Conservation (phyloP, 106 monocot genomes). For the Xerophyta viscosa region DNA sequence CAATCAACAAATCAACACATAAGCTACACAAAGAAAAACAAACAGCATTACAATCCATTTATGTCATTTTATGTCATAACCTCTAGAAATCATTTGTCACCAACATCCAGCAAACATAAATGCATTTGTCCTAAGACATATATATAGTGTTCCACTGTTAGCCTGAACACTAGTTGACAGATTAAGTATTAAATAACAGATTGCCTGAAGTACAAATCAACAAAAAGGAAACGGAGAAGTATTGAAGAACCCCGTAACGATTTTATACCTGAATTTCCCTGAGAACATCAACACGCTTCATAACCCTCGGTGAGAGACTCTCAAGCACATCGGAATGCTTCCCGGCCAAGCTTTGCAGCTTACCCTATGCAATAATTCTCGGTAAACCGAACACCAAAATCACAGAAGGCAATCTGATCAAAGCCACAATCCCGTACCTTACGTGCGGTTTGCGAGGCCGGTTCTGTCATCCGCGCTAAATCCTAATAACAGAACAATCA, state of each 20-base stretch:
- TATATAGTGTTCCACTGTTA: too few species aligned
- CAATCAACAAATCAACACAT: too few species aligned
- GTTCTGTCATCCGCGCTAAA: constrained; percentile 21
- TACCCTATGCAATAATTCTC: constrained; percentile 21
- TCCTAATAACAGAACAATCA: constrained; percentile 4
- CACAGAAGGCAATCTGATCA: background rate
- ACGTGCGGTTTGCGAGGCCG: constrained; percentile 14
- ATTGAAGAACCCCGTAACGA: too few species aligned
- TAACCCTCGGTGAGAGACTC: constrained; percentile 23
- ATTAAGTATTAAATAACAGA: too few species aligned
- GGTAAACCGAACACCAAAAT: background rate
- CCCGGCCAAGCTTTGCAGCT: constrained; percentile 40
- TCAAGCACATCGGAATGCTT: constrained; percentile 29
- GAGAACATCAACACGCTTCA: constrained; percentile 43
- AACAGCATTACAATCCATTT: too few species aligned
- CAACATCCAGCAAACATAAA: too few species aligned
- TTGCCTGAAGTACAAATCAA: background rate
- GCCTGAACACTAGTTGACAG: too few species aligned
- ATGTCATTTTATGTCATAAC: too few species aligned
- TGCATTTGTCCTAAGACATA: too few species aligned
- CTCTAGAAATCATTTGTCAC: too few species aligned
- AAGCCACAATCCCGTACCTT: constrained; percentile 17
- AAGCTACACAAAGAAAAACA: too few species aligned
- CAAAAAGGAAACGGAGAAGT: background rate
- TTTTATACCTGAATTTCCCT: constrained; percentile 60